phyloP scores from a whole-genome alignment of 805 yeast genomes.

The Schwanniomyces pseudopolymorphus region DNA sequence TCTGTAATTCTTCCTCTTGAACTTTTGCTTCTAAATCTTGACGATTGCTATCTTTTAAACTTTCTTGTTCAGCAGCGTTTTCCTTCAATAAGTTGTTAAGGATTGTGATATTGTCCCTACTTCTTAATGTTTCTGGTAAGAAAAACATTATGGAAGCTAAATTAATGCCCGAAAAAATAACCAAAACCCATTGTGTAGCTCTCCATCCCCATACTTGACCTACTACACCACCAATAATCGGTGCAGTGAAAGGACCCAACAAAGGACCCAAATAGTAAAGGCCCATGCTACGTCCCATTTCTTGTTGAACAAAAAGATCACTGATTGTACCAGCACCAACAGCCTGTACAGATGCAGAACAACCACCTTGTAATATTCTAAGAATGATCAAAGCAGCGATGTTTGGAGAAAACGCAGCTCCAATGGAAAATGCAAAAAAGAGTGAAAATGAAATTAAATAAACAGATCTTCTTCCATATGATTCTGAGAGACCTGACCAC shows the following conservation, averaged over 20 bases:
- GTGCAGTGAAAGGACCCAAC: constrained; percentile 76
- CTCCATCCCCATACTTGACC: constrained; percentile 80
- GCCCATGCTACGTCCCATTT: constrained; percentile 80
- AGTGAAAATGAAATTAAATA: constrained; percentile 66
- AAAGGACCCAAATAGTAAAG: constrained; percentile 78
- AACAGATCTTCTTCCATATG: constrained; percentile 70
- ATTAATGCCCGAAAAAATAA: constrained; percentile 60
- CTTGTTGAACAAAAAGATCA: constrained; percentile 64
- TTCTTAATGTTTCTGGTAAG: constrained; percentile 79
- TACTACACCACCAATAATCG: constrained; percentile 75
- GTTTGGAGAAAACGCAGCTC: constrained; percentile 63
- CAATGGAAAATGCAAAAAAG: constrained; percentile 66
- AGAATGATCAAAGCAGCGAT: constrained; percentile 65
- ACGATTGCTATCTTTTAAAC: background rate
- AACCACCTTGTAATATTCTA: constrained; percentile 73
- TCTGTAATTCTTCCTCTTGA: constrained; percentile 22
- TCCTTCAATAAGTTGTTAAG: constrained; percentile 4
- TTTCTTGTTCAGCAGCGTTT: constrained; percentile 3
- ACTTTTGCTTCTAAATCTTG: background rate
- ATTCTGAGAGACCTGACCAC: constrained; percentile 84
- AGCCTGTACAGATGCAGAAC: constrained; percentile 82
- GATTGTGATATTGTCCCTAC: constrained; percentile 51
- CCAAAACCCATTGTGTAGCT: constrained; percentile 84
- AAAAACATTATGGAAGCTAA: constrained; percentile 49
- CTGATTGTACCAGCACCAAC: constrained; percentile 89